These are phyloP conservation scores for Botryosphaeria dothidea DNA, from an alignment of 2,329 filamentous ascomycete species.

Conservation along the genomic window DNA sequence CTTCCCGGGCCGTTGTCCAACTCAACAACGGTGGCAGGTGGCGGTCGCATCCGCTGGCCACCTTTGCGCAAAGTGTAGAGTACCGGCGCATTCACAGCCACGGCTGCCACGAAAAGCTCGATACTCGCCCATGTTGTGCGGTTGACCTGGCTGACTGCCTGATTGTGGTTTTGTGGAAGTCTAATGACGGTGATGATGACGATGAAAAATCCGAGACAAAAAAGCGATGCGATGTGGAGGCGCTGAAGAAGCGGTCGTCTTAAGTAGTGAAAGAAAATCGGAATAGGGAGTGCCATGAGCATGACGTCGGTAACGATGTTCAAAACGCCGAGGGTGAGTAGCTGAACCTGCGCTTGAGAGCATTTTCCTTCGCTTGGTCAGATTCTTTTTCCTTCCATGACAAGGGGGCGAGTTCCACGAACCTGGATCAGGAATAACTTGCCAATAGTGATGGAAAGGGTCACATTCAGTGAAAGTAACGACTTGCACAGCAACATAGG, in stretches of 20 bases:
- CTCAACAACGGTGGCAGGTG: background rate
- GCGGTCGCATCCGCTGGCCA: background rate
- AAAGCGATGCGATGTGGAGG: background rate
- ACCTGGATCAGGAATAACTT: conserved; percentile 9
- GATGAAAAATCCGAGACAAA: conserved; percentile 10
- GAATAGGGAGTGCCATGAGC: conserved; percentile 3
- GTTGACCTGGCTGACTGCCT: conserved; percentile 11
- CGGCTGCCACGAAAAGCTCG: background rate
- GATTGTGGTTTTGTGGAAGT: conserved; percentile 10
- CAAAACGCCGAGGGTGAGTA: background rate
- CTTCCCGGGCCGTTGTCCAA: background rate
- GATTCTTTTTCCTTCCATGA: background rate
- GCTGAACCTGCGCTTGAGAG: background rate
- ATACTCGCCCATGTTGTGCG: conserved; percentile 8
- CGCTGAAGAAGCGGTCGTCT: background rate
- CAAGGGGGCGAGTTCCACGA: background rate
- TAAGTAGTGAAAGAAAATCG: background rate
- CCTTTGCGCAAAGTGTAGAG: background rate
- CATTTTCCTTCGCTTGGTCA: background rate
- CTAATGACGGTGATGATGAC: conserved; percentile 3
- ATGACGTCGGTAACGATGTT: background rate
- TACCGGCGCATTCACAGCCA: conserved; percentile 3
- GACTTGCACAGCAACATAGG: conserved; percentile 2
- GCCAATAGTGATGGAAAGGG: conserved; percentile 9
- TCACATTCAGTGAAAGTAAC: conserved; percentile 9